Evolutionary conservation across 441 rosid genomes (phyloP), one percentile per base, ranked within the genome.

Genomic region (Euphorbia celastroides): DNA sequence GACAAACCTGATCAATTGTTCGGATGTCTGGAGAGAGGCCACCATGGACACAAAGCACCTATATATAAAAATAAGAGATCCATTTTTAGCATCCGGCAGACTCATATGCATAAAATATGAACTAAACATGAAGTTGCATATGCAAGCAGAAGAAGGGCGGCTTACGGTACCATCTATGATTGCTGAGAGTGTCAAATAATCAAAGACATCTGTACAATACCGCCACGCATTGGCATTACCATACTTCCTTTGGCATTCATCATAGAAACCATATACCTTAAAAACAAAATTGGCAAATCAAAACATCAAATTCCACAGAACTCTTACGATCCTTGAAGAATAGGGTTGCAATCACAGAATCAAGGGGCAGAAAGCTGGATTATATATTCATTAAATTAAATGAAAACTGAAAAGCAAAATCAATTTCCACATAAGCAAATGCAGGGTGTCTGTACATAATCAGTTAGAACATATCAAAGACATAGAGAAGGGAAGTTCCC

Each of bases 161-260:
- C 87, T 81, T 83, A 95, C 99, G 51, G 97, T 88, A 77, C 98
- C 99, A 88, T 95, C 98, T 75, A 95, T 87, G 71, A 95, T 92
- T 54, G 99, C 99, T 65, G 99, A 95, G 57, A 95, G 98, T 52
- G 99, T 92, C 60, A 95, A 84, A 82, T 88, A 95, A 78, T 95
- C 97, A 78, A 95, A 94, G 57, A 95, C 99, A 78, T 95, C 99
- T 17, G 99, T 95, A 82, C 99, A 95, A 66, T 95, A 95, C 76
- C 97, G 94, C 99, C 99, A 95, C 27, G 98, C 98, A 82, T 95
- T 95, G 67, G 99, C 99, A 87, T 95, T 95, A 61, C 99, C 99
- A 67, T 95, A 92, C 85, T 95, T 95, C 82, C 99, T 82, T 70
- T 95, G 99, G 84, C 99, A 95, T 79, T 95, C 99, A 46, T 95